Evolutionary conservation across 306 rosid species (phyloP), one percentile per base, ranked within the genome.

Genomic region (Heteromeles arbutifolia): DNA sequence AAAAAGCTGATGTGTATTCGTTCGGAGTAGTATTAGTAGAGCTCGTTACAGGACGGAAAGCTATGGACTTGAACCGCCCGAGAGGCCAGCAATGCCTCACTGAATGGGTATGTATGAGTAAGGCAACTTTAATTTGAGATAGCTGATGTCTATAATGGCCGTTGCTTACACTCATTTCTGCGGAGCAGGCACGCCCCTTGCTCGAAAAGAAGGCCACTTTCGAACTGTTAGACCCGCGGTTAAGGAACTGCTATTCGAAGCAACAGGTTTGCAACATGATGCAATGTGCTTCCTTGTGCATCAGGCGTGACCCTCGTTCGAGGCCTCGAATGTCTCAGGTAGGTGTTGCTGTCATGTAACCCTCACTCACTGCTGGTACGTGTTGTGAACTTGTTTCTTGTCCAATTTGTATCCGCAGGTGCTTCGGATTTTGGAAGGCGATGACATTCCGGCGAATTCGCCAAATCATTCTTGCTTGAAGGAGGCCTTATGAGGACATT

Each of bases 261-360:
- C 80, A 88, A 76, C 97, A 95, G 80, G 89, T 92, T 73, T 54
- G 67, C 70, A 87, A 89, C 65, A 87, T 95, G 93, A 82, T 95
- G 84, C 87, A 78, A 67, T 95, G 99, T 58, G 93, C 92, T 15
- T 89, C 92, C 65, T 78, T 90, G 85, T 92, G 99, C 82, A 89
- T 95, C 58, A 73, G 84, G 73, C 77, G 84, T 5, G 97, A 90
- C 45, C 93, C 93, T 67, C 88, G 83, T 70, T 78, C 83, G 59
- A 85, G 99, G 82, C 99, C 97, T 43, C 89, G 97, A 58, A 92
- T 92, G 96, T 95, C 99, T 74, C 97, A 90, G 97, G 98, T 95
- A 68, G 15, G 81, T 67, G 24, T 72, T 37, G 65, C 6, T 31
- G 32, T 32, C 67, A 19, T 8, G 17, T 34, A 5, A 4, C 26